These are phyloP conservation scores for Mycosphaerella arachidis DNA, from an alignment of 2,329 filamentous ascomycete genomes.

Conservation along the genomic window DNA sequence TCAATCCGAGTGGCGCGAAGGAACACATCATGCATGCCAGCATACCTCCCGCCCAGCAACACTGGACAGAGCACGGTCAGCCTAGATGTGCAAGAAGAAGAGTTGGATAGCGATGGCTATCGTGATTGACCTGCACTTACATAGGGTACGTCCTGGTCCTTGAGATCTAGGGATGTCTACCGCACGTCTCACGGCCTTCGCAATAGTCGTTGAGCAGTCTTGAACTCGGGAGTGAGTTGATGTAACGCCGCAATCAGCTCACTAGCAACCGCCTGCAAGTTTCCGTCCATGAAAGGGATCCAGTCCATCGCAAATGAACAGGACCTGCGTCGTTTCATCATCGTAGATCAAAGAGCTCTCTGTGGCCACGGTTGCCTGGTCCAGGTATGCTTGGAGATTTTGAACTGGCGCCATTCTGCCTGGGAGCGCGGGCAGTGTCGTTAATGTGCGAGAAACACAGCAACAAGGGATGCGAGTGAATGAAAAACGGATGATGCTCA, in stretches of 20 bases:
- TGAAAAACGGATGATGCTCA: neutral
- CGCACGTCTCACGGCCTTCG: neutral
- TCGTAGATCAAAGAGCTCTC: slow-evolving; percentile 35
- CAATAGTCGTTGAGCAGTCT: slow-evolving; percentile 5
- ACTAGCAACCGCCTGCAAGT: slow-evolving; percentile 27
- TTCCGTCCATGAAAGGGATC: slow-evolving; percentile 22
- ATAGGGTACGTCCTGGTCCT: too few species aligned
- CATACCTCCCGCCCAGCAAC: too few species aligned
- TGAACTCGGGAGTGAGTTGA: slow-evolving; percentile 14
- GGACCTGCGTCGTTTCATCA: slow-evolving; percentile 34
- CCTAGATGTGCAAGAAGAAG: too few species aligned
- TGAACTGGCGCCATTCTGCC: neutral
- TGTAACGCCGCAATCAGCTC: slow-evolving; percentile 25
- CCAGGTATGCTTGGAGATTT: slow-evolving; percentile 14
- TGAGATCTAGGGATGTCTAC: too few species aligned
- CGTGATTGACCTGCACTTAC: too few species aligned
- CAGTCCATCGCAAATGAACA: slow-evolving; percentile 36
- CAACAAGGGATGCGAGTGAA: neutral
- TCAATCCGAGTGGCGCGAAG: too few species aligned
- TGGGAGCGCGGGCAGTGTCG: neutral
- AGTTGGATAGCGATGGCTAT: too few species aligned
- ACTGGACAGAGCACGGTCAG: too few species aligned
- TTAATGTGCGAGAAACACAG: neutral
- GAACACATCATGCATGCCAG: too few species aligned
- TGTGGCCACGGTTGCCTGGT: slow-evolving; percentile 8